These are phyloP conservation scores for Penicillium sp. DNA, from an alignment of 2,329 filamentous ascomycete genomes.

Conservation along the genomic window DNA sequence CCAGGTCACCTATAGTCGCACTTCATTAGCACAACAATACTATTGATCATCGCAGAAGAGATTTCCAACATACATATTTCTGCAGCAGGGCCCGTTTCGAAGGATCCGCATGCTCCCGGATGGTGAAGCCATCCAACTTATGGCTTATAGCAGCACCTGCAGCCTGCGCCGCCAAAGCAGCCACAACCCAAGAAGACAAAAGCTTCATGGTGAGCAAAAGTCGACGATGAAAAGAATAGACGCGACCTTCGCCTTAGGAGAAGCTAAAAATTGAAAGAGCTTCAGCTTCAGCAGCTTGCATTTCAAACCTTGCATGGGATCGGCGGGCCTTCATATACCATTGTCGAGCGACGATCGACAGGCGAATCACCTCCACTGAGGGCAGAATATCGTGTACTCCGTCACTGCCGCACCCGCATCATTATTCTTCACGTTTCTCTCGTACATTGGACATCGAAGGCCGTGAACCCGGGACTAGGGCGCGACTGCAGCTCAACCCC, in stretches of 20 bases:
- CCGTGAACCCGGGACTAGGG: constrained; percentile 1
- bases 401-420: constrained; percentile 11
- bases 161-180: constrained; percentile 53
- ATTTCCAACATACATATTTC: constrained; percentile 56
- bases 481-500: constrained; percentile 2
- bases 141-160: constrained; percentile 58
- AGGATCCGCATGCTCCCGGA: constrained; percentile 45
- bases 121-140: constrained; percentile 56
- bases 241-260: not conserved
- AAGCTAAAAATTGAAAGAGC: not conserved
- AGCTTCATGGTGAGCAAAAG: constrained; percentile 46
- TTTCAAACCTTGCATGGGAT: constrained; percentile 22
- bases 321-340: constrained; percentile 28
- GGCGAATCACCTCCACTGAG: constrained; percentile 13
- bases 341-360: constrained; percentile 11
- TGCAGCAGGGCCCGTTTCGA: constrained; percentile 59
- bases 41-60: constrained; percentile 1
- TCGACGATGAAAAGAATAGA: not conserved
- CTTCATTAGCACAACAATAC: not conserved
- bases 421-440: not conserved
- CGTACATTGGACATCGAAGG: not conserved
- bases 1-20: constrained; percentile 64
- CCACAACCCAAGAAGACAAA: constrained; percentile 38
- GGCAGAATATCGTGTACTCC: constrained; percentile 16
- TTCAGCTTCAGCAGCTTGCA: constrained; percentile 7